A percentile compares a stretch with the other conserved stretches of the same genome.
Evolutionary conservation across 345 rosid species (phyloP).

Genomic region (Linum trigynum): DNA sequence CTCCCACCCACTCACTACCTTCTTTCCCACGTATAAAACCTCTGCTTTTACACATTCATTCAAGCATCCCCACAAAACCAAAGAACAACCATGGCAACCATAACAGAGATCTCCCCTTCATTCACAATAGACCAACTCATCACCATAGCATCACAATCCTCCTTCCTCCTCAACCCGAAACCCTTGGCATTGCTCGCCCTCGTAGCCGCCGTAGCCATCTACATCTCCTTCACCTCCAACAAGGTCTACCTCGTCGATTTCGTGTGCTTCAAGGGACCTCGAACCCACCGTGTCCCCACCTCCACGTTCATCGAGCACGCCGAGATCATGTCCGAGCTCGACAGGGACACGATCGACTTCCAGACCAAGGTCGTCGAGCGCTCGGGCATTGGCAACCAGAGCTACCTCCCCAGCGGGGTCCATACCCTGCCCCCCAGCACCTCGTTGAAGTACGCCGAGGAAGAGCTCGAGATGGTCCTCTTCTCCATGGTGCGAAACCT

Average conservation of each 20-base stretch:
- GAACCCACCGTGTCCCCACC: constrained; percentile 53
- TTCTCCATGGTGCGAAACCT: constrained; percentile 64
- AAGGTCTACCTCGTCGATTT: constrained; percentile 53
- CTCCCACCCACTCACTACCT: background rate
- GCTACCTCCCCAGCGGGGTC: constrained; percentile 69
- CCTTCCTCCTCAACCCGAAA: background rate
- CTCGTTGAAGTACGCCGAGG: constrained; percentile 49
- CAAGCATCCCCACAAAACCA: background rate
- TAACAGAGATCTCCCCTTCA: background rate
- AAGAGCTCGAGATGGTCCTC: constrained; percentile 57
- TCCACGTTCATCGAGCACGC: constrained; percentile 69
- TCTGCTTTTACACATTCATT: background rate
- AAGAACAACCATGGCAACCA: background rate
- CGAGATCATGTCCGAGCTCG: constrained; percentile 30
- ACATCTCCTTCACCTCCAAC: constrained; percentile 54
- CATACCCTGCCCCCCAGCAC: constrained; percentile 77
- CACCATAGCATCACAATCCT: background rate
- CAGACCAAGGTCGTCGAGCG: constrained; percentile 65
- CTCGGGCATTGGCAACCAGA: constrained; percentile 78
- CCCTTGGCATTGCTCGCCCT: constrained; percentile 14
- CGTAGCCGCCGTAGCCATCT: constrained; percentile 31
- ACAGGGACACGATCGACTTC: constrained; percentile 56
- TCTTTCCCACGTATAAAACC: background rate
- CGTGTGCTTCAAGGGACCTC: constrained; percentile 57
- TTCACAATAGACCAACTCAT: background rate